These are phyloP conservation scores for Wickerhamomyces canadensis DNA, from an alignment of 805 yeast species.

Conservation along the genomic window DNA sequence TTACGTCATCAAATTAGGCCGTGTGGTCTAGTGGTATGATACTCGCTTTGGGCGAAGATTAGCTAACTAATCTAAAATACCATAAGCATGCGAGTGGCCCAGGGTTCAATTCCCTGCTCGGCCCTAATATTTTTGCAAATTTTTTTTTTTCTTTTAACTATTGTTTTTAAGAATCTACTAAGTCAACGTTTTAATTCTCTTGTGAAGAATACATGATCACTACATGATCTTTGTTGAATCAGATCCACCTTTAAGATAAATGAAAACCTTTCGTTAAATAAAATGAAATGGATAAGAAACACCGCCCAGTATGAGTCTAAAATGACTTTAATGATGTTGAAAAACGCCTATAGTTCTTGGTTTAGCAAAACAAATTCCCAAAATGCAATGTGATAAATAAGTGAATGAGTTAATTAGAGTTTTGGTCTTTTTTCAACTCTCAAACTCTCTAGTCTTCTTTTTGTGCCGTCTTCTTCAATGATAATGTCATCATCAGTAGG, in stretches of 20 bases:
- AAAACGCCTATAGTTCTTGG: too few relatives aligned
- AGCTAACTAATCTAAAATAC: conserved; percentile 8
- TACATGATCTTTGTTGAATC: too few relatives aligned
- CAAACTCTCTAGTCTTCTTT: not conserved
- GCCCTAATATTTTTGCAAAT: conserved; percentile 21
- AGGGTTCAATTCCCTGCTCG: conserved; percentile 27
- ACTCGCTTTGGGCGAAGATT: conserved; percentile 28
- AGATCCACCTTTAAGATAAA: too few relatives aligned
- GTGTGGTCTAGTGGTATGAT: conserved; percentile 30
- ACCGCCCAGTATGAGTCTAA: not conserved
- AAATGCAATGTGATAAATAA: too few relatives aligned
- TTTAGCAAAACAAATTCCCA: too few relatives aligned
- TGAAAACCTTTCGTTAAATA: too few relatives aligned
- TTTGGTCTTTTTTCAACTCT: conserved; percentile 1
- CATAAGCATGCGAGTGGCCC: conserved; percentile 23
- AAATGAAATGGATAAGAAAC: not conserved
- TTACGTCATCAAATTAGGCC: conserved; percentile 14
- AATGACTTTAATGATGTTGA: too few relatives aligned
- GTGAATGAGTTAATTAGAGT: too few relatives aligned
- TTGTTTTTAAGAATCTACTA: too few relatives aligned
- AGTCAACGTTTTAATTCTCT: too few relatives aligned
- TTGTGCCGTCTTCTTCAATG: not conserved
- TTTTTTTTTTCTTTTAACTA: not conserved
- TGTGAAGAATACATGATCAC: too few relatives aligned
- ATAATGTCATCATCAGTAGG: not conserved